Percentiles rank a stretch among this genome's conserved stretches.
These are phyloP conservation scores for Adansonia madagascariensis DNA, from an alignment of 441 rosid species.

Conservation along the genomic window DNA sequence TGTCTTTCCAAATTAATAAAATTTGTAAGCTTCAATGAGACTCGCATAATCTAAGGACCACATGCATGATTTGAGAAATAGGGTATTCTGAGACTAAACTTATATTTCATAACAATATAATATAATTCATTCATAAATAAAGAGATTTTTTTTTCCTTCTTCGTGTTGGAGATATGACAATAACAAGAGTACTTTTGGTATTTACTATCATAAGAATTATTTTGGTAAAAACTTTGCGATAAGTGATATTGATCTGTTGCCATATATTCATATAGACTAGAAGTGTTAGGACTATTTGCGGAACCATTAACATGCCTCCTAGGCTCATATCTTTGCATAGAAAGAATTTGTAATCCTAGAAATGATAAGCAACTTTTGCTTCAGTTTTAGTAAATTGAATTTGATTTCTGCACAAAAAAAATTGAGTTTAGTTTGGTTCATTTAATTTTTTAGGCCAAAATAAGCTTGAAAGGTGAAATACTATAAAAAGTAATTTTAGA, in stretches of 20 bases:
- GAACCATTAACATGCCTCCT: slow-evolving; percentile 3
- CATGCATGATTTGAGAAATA: slow-evolving; percentile 12
- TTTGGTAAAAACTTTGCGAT: slow-evolving; percentile 9
- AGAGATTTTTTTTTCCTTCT: slow-evolving; percentile 1
- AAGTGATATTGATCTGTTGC: not conserved
- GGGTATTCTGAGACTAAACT: not conserved
- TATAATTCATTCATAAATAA: not conserved
- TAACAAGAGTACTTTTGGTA: not conserved
- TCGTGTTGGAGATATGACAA: slow-evolving; percentile 1
- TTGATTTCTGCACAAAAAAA: not conserved
- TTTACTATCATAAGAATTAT: slow-evolving; percentile 1
- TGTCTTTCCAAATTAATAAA: slow-evolving; percentile 15
- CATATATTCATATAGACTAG: not conserved
- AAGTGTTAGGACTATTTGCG: not conserved
- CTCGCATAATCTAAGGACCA: not conserved
- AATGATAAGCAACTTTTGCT: slow-evolving; percentile 7
- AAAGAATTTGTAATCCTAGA: not conserved
- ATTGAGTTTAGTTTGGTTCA: not conserved
- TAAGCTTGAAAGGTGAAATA: not conserved
- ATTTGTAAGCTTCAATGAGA: not conserved
- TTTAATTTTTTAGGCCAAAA: not conserved
- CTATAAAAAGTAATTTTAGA: not conserved
- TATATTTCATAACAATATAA: slow-evolving; percentile 3
- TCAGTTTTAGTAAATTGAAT: not conserved
- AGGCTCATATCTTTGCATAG: not conserved